Base-by-base conservation (phyloP, 2,329 filamentous ascomycete genomes). In the Byssothecium circinans region DNA sequence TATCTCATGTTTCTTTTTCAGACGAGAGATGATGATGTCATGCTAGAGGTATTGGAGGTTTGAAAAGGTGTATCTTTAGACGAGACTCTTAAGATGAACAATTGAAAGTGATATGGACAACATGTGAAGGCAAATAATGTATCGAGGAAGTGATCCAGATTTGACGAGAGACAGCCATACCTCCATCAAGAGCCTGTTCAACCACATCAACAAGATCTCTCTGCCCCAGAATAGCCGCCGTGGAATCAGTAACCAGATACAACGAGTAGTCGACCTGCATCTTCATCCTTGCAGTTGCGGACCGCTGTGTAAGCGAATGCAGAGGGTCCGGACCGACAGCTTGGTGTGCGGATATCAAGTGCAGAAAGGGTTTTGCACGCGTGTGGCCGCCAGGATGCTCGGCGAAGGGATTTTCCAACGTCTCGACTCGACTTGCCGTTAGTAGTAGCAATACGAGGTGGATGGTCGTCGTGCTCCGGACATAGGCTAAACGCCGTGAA, bases 201-300 rank as follows among this genome's bases (percentile, higher is more conserved):
- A 96, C 91, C 1, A 96, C 85, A 8, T 81, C 60, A 50, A 82
- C 81, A 30, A 96, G 78, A 67, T 90, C 80, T 58, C 81, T 81
- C 53, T 79, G 74, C 45, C 88, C 88, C 35, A 96, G 83, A 58
- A 96, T 90, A 27, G 84, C 83, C 12, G 86, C 81, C n/a, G 91
- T 95, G 41, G 90, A 94, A 78, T 96, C 91, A 4, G 91, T 96
- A 59, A 96, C 91, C 48, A 96, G 80, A 69, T 96, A 96, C 32
- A 96, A 77, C 40, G 86, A 85, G 69, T 95, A 91, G 72, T 95
- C 84, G 38, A 87, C 77, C 17, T 61, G 53, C 50, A 56, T 58
- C 23, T 74, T 64, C 66, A 70, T 74, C 53, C 49, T 75, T 45
- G 61, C 47, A 64, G 71, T 74, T 50, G 42, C 49, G 22, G 37